Evolutionary conservation across 225 moss, liverwort and hornwort genomes (phyloP), one percentile per base, ranked within the genome.

Genomic region (Marchantia paleacea): DNA sequence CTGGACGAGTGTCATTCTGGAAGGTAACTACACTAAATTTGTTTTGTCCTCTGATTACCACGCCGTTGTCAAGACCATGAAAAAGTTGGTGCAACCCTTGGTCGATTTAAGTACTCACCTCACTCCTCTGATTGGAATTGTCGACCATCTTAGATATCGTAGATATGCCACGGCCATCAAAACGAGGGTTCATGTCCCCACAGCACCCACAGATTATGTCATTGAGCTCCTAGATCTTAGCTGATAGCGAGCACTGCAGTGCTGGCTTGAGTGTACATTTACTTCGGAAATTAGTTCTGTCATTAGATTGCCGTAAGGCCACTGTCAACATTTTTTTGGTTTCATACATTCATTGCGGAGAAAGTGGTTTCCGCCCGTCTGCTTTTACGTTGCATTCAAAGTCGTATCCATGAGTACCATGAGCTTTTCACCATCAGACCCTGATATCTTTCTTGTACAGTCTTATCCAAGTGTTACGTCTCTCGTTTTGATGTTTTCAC

Each of bases 161-260:
- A 61, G 77, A 13, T 47, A 48, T 48, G 0, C 24, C 10, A 11
- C 73, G 7, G 73, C 39, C 47, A 48, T n/a, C 3, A 50, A 61
- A 39, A 10, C 63, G 22, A 60, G 61, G 61, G 39, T 63, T 1
- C 13, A 26, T 22, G 77, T 62, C 10, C 77, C 47, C 14, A 25
- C 30, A 47, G 77, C 60, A 22, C 62, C 77, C 6, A 39, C 91
- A 51, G 89, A 90, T 79, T 95, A 97, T 75, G 87, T 92, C 80
- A 93, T 97, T 78, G 97, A 97, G 88, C 91, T 93, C 65, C 87
- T 93, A 28, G 95, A 97, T 90, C 84, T 97, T 80, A 92, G 91
- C 72, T 92, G 86, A 93, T 47, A 31, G 8, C 48, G 13, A 10
- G 52, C 69, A 51, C n/a, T 28, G 52, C 52, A 3, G 52, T 49